phyloP scores from a whole-genome alignment of 1,284 basidiomycete genomes.

The Macrocystidia cucumis region DNA sequence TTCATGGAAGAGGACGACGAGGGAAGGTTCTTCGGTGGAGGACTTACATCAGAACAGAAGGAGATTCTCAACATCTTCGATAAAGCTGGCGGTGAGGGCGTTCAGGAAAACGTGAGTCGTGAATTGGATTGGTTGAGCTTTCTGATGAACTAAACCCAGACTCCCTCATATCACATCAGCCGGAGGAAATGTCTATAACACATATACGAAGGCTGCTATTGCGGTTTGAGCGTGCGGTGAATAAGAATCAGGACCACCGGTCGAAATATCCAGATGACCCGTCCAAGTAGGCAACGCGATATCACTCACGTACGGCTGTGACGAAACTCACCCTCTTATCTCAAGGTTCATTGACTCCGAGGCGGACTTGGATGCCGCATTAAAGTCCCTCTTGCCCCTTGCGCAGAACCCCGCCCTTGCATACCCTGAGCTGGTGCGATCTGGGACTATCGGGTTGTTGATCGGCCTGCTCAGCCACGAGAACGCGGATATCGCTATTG shows the following conservation, averaged over 20 bases:
- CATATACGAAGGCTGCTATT: conserved; percentile 71
- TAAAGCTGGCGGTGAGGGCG: conserved; percentile 51
- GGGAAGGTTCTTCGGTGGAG: conserved; percentile 90
- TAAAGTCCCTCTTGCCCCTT: conserved; percentile 85
- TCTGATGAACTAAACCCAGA: conserved; percentile 17
- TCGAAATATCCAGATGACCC: conserved; percentile 90
- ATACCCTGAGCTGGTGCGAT: conserved; percentile 85
- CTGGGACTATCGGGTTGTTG: conserved; percentile 63
- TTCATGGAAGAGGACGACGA: conserved; percentile 88
- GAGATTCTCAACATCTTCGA: conserved; percentile 89
- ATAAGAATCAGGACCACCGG: conserved; percentile 92
- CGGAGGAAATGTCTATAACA: conserved; percentile 60
- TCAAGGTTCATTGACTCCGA: conserved; percentile 98
- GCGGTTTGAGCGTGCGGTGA: conserved; percentile 81
- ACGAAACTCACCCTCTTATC: conserved; percentile 4
- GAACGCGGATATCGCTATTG: conserved; percentile 90
- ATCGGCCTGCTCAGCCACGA: conserved; percentile 87
- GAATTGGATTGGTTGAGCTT: conserved; percentile 7
- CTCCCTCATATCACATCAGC: conserved; percentile 31
- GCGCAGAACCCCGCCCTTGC: conserved; percentile 80
- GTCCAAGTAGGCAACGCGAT: conserved; percentile 55
- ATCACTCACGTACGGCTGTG: background rate
- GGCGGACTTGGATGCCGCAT: conserved; percentile 82
- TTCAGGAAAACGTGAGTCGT: conserved; percentile 59
- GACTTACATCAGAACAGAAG: conserved; percentile 85